phyloP scores from a whole-genome alignment of 2,329 filamentous ascomycete species.

The Penicillium italicum region DNA sequence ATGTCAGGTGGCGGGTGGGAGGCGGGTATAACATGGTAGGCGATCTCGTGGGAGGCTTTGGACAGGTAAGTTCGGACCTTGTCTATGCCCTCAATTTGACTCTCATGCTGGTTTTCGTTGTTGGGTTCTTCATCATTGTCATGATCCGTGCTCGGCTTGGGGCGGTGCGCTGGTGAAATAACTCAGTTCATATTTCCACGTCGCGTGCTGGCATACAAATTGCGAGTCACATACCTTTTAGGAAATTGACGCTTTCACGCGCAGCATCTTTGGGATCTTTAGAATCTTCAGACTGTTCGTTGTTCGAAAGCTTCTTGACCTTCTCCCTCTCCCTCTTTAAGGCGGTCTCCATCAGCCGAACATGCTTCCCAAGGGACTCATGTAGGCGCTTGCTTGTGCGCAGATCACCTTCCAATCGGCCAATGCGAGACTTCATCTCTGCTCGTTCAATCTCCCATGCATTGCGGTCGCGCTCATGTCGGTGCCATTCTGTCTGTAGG shows the following conservation, averaged over 20 bases:
- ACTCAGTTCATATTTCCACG: conserved; percentile 1
- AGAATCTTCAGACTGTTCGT: conserved; percentile 49
- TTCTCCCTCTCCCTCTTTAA: conserved; percentile 77
- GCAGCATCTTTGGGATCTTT: conserved; percentile 46
- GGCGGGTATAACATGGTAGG: conserved; percentile 64
- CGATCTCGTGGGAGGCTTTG: conserved; percentile 65
- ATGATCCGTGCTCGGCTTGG: conserved; percentile 50
- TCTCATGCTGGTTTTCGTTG: conserved; percentile 46
- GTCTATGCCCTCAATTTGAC: conserved; percentile 58
- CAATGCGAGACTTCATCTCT: conserved; percentile 98
- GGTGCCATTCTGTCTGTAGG: conserved; percentile 97
- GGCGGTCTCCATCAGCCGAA: conserved; percentile 82
- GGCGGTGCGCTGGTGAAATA: conserved; percentile 39
- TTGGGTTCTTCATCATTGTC: conserved; percentile 46
- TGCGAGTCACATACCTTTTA: conserved; percentile 34
- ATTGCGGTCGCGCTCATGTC: conserved; percentile 94
- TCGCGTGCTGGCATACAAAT: neutral
- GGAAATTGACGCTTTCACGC: conserved; percentile 43
- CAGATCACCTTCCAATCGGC: conserved; percentile 84
- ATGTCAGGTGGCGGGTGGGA: conserved; percentile 57
- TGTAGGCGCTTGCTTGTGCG: conserved; percentile 83
- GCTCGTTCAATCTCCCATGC: conserved; percentile 98
- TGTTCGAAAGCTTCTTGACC: conserved; percentile 53
- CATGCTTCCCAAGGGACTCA: conserved; percentile 84
- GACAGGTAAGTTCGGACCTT: conserved; percentile 61